Base-by-base conservation (phyloP, 2,329 filamentous ascomycete species). In the Diaporthe destruens region DNA sequence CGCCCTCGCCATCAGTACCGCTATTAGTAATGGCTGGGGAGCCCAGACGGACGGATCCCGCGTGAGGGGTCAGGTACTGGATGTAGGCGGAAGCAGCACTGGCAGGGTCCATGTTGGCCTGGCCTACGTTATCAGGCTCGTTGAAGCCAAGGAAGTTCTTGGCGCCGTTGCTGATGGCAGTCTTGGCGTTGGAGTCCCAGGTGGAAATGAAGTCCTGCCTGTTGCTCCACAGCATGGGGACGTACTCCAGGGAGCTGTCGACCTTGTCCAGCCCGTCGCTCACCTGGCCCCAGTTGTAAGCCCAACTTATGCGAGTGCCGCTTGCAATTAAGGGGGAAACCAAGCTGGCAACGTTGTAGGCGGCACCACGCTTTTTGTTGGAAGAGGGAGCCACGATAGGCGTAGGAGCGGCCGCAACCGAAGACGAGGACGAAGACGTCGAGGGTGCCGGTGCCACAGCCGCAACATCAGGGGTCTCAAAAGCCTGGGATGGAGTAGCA, bases 181-280 rank as follows among this genome's bases (percentile, higher is more conserved):
- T 79, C 69, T 86, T 79, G 57, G 86, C 90, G 74, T 87, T 85
- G 18, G 74, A 57, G 42, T 78, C 76, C 90, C 91, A 94, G 77
- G 78, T 79, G 69, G 76, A 71, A 71, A 85, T 85, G 80, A 88
- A 85, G 16, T 81, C 80, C 12, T 78, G 71, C 16, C 76, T 76
- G 70, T 85, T 80, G 69, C 88, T 87, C 91, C 89, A 93, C 61
- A 93, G 87, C 82, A 90, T 92, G 75, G 93, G 93, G 69, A 93
- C 86, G 83, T 85, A 95, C 78, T 87, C 84, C 77, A 91, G 78
- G 65, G 78, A 79, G 53, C 66, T 70, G 56, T 59, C 42, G 25
- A 71, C 36, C 25, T 77, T 73, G 69, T 85, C 79, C 12, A 86
- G 82, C 51, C 83, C 82, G 73, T 82, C 80, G 61, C 84, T 77